A percentile compares a stretch with the other conserved stretches of the same genome.
Conservation (phyloP, 495 filamentous ascomycete genomes). For the Polyplosphaeria fusca region DNA sequence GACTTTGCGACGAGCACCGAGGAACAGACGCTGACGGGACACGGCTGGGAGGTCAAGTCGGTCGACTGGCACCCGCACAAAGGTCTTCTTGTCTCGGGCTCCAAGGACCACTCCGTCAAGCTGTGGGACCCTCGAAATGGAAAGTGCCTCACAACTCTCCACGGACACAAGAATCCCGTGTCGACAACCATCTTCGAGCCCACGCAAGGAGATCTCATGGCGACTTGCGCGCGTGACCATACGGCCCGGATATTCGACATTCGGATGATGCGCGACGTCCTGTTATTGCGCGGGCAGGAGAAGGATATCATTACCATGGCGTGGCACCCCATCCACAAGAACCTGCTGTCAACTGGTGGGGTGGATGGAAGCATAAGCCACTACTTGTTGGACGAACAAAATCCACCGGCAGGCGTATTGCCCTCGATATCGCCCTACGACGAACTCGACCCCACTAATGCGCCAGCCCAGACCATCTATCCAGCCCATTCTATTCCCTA, state of each 20-base stretch:
- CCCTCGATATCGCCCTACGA: slow-evolving; percentile 77
- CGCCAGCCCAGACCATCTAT: slow-evolving; percentile 79
- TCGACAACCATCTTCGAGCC: slow-evolving; percentile 85
- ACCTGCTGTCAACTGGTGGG: slow-evolving; percentile 85
- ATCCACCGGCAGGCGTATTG: slow-evolving; percentile 66
- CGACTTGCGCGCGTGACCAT: slow-evolving; percentile 88
- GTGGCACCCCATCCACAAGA: slow-evolving; percentile 90
- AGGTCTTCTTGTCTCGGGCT: slow-evolving; percentile 89
- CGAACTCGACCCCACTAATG: slow-evolving; percentile 68
- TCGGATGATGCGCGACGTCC: slow-evolving; percentile 96
- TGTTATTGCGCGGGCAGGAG: slow-evolving; percentile 85
- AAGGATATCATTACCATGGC: slow-evolving; percentile 89
- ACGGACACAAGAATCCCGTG: slow-evolving; percentile 96
- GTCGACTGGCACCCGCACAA: slow-evolving; percentile 98
- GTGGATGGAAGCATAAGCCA: slow-evolving; percentile 85
- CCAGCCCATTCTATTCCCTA: slow-evolving; percentile 80
- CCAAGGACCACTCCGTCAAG: slow-evolving; percentile 95
- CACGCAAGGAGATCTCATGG: slow-evolving; percentile 75
- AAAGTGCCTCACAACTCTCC: slow-evolving; percentile 85
- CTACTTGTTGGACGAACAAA: slow-evolving; percentile 89
- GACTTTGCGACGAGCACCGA: slow-evolving; percentile 85
- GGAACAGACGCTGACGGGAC: slow-evolving; percentile 77
- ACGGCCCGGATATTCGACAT: slow-evolving; percentile 90
- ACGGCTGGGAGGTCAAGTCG: slow-evolving; percentile 93
- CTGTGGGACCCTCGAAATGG: slow-evolving; percentile 94